Base-by-base conservation (phyloP, 2,329 filamentous ascomycete species). In the Colletotrichum sp. region DNA sequence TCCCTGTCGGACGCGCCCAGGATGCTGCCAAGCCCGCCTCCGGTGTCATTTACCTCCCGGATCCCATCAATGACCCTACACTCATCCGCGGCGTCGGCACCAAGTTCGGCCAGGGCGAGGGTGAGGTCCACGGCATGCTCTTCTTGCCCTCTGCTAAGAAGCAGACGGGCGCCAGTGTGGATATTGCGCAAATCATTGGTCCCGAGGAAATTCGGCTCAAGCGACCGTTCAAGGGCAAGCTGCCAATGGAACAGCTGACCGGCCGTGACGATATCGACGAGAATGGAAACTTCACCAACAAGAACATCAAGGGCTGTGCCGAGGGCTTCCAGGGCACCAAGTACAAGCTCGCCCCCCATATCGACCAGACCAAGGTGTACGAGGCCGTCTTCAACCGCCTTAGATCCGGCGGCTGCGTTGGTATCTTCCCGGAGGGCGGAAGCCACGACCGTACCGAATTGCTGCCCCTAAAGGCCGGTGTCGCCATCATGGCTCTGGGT, bases 401-500 rank as follows among this genome's bases (percentile, higher is more conserved):
- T 39, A 93, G 93, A 79, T 90, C 91, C 52, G 96, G 95, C 63
- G 96, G 96, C 22, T 98, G 96, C 82, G 94, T 98, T 71, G 97
- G 96, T 77, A 98, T 99, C 82, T 99, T 98, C 84, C 96, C 96
- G 3, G 96, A 99, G 86, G 96, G 96, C 79, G 96, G 96, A 81
- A 98, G 96, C 83, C 96, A 98, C 85, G 96, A 98, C 84, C 93
- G 96, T 77, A 96, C 96, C 0, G 95, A 98, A 82, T 89, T 98
- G 61, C 89, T 98, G 57, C 96, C 97, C 27, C 88, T 98, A 77
- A 98, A 98, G 90, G 96, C 97, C 80, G 96, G 96, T 84, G 95
- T 99, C 76, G 97, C 97, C 74, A 97, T 99, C 82, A 99, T 99
- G 96, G 97, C 96, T 15, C 90, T 99, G 44, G 96, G 96, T 52